Evolutionary conservation across 1,284 basidiomycete species (phyloP).

Genomic region (Fomes fomentarius): DNA sequence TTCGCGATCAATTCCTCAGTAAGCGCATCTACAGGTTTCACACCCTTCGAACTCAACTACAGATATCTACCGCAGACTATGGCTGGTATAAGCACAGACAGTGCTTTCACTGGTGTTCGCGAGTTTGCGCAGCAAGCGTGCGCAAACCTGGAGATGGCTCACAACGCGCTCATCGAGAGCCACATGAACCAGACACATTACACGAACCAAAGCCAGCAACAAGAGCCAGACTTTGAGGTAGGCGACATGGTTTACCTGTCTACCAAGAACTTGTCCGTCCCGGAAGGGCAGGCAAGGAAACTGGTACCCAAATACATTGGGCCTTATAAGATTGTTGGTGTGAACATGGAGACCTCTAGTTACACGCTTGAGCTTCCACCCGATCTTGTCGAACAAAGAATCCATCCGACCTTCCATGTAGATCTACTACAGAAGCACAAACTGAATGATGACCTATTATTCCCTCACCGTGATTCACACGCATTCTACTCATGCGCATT

Average conservation of each 20-base stretch:
- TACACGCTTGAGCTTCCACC: constrained; percentile 32
- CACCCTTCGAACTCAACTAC: no score
- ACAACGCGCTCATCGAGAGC: constrained; percentile 32
- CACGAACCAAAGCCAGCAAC: constrained; percentile 36
- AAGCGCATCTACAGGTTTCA: no score
- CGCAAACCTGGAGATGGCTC: constrained; percentile 23
- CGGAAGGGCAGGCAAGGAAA: no score
- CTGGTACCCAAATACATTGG: no score
- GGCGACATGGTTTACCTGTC: no score
- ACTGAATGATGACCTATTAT: constrained; percentile 26
- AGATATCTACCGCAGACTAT: no score
- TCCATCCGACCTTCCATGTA: constrained; percentile 34
- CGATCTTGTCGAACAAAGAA: constrained; percentile 23
- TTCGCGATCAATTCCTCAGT: no score
- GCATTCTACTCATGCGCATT: constrained; percentile 29
- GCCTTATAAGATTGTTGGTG: constrained; percentile 28
- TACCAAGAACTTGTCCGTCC: no score
- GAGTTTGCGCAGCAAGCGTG: constrained; percentile 24
- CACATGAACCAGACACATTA: constrained; percentile 26
- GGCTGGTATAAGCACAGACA: constrained; percentile 13
- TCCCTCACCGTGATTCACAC: constrained; percentile 24
- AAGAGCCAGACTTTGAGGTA: no score
- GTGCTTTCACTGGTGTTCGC: constrained; percentile 23
- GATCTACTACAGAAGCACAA: constrained; percentile 25
- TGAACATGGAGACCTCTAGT: constrained; percentile 17